Conservation (phyloP, 768 basidiomycete genomes). For the Kwoniella sp. region DNA sequence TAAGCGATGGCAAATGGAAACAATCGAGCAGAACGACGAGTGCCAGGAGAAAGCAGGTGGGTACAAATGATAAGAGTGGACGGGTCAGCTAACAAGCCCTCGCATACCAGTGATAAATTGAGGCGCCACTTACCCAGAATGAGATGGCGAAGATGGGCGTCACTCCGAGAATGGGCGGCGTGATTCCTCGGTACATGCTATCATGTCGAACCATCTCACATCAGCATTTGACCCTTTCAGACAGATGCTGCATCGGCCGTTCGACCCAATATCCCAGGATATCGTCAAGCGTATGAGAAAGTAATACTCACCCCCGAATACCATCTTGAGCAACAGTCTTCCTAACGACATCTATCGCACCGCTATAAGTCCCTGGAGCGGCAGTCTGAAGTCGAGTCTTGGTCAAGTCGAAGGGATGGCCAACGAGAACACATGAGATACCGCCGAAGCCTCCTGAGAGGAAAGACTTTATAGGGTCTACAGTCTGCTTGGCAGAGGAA, state of each 20-base stretch:
- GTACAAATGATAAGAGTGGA: neutral
- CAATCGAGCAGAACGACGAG: neutral
- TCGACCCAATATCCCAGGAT: no score
- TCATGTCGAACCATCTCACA: no score
- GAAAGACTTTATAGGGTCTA: slow-evolving; percentile 71
- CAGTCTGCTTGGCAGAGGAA: slow-evolving; percentile 42
- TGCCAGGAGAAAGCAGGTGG: neutral
- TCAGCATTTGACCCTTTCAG: no score
- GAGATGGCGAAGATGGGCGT: slow-evolving; percentile 98
- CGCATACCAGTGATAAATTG: neutral
- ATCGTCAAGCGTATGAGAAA: no score
- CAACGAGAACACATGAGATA: slow-evolving; percentile 60
- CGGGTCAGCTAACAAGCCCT: no score
- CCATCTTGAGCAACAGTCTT: slow-evolving; percentile 91
- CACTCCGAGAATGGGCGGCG: slow-evolving; percentile 88
- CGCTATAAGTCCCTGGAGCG: slow-evolving; percentile 79
- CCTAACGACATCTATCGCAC: slow-evolving; percentile 89
- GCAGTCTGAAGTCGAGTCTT: slow-evolving; percentile 81
- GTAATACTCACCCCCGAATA: slow-evolving; percentile 69
- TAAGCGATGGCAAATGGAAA: neutral
- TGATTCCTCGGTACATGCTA: slow-evolving; percentile 63
- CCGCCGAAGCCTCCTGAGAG: slow-evolving; percentile 93
- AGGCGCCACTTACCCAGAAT: slow-evolving; percentile 74
- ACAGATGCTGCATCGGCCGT: no score
- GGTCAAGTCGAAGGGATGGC: slow-evolving; percentile 96